Percentiles rank a stretch among this genome's conserved stretches.
Conservation (phyloP, 2,329 filamentous ascomycete species). For the Aspergillus sp. region DNA sequence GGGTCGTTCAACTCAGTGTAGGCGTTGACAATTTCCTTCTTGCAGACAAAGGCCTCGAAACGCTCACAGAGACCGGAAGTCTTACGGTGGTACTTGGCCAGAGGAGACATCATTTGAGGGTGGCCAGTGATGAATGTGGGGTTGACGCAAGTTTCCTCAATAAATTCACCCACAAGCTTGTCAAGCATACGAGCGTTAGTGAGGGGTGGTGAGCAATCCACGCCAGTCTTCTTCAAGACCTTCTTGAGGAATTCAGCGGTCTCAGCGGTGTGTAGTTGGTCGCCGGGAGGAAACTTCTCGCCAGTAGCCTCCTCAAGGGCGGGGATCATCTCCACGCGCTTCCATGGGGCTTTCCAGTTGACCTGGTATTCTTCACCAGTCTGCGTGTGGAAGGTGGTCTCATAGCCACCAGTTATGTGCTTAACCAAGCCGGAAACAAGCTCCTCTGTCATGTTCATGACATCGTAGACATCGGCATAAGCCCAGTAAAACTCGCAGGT, state of each 20-base stretch:
- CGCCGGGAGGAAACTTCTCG: conserved; percentile 88
- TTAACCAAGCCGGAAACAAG: conserved; percentile 88
- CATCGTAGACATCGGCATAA: conserved; percentile 85
- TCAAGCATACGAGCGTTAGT: conserved; percentile 97
- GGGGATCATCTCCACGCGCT: conserved; percentile 91
- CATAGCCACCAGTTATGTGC: conserved; percentile 79
- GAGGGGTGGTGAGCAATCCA: conserved; percentile 84
- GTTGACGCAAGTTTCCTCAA: conserved; percentile 90
- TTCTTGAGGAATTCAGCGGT: conserved; percentile 83
- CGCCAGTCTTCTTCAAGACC: conserved; percentile 82
- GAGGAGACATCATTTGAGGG: conserved; percentile 83
- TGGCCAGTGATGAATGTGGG: conserved; percentile 91
- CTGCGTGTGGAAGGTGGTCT: conserved; percentile 83
- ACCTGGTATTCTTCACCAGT: conserved; percentile 82
- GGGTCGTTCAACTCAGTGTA: conserved; percentile 98
- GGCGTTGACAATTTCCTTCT: conserved; percentile 95
- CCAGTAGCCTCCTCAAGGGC: conserved; percentile 84
- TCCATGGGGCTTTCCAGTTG: conserved; percentile 96
- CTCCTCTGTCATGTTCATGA: conserved; percentile 90
- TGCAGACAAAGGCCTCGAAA: conserved; percentile 95
- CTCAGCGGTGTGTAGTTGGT: conserved; percentile 85
- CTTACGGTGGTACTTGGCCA: conserved; percentile 90
- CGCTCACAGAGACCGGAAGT: conserved; percentile 87
- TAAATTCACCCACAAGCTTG: conserved; percentile 89
- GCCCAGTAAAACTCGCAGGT: conserved; percentile 97